Evolutionary conservation across 2,329 filamentous ascomycete species (phyloP), one percentile per base, ranked within the genome.

Genomic region (Fusarium nanum): DNA sequence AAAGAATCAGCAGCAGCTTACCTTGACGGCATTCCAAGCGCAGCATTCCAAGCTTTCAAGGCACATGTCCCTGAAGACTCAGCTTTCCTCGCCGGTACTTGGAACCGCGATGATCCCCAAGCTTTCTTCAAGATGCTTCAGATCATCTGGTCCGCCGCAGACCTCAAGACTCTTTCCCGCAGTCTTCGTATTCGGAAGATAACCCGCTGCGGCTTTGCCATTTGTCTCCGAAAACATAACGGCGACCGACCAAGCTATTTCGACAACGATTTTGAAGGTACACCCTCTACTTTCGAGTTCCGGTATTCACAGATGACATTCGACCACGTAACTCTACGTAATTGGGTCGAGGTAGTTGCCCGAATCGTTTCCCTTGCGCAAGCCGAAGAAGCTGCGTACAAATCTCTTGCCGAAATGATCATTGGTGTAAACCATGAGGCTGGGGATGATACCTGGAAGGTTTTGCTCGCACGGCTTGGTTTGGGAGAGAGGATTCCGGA

Each of bases 261-360:
- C 13, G 6, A 6, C 0, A 44, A 10, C 1, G 12, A 61, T 2
- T 23, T 65, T 4, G 70, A 74, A 25, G 32, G 48, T 1, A 52
- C 63, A 4, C 59, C 60, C 7, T 62, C 68, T 7, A 77, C 76
- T 1, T 32, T 75, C 4, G 75, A 75, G 48, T 76, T 77, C 30
- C 62, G 70, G 0, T 73, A 77, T 9, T 57, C 73, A 2, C 75
- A 75, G n/a, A 73, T 73, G 70, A 74, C 65, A 13, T 77, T 77
- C 41, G 69, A 76, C 25, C 52, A 58, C 6, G 47, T 18, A 10
- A 65, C 75, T 10, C 42, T 77, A 4, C 55, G 56, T 2, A 70
- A 68, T 40, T 77, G 76, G 76, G 48, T 48, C 0, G 67, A 74
- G 14, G 27, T 77, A 11, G 50, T 67, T 2, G 47, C 60, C 4